Evolutionary conservation across 768 basidiomycete species (phyloP).

Genomic region (Russula sp.): DNA sequence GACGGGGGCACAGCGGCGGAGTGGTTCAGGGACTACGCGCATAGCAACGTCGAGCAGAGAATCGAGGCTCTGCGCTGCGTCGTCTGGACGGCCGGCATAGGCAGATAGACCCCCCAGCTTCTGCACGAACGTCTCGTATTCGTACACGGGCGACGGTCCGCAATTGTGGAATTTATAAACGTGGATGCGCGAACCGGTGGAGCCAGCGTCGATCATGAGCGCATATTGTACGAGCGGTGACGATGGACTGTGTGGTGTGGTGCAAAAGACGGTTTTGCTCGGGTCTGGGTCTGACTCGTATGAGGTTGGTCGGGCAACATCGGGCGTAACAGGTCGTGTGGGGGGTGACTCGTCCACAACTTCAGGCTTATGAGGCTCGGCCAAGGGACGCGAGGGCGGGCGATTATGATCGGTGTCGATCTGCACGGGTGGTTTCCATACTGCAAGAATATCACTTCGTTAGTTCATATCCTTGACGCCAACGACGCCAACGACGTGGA

Average conservation of each 20-base stretch:
- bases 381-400: not conserved
- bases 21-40: slow-evolving; percentile 62
- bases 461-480: not conserved
- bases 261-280: slow-evolving; percentile 69
- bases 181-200: slow-evolving; percentile 95
- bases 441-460: not conserved
- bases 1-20: slow-evolving; percentile 76
- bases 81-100: slow-evolving; percentile 55
- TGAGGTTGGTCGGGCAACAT: slow-evolving; percentile 45
- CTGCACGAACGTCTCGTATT: slow-evolving; percentile 91
- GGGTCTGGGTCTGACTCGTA: slow-evolving; percentile 75
- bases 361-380: slow-evolving; percentile 15
- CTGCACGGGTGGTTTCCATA: not conserved
- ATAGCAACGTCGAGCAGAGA: slow-evolving; percentile 77
- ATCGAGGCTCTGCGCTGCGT: slow-evolving; percentile 77
- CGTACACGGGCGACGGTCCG: slow-evolving; percentile 66
- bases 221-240: slow-evolving; percentile 81
- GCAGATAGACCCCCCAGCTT: slow-evolving; percentile 75
- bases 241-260: slow-evolving; percentile 46
- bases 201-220: slow-evolving; percentile 97
- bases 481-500: not conserved
- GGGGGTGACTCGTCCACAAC: not conserved
- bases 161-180: slow-evolving; percentile 98
- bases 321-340: not conserved
- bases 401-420: not conserved